phyloP scores from a whole-genome alignment of 2,329 filamentous ascomycete genomes.

The Epichloe coenophiala region DNA sequence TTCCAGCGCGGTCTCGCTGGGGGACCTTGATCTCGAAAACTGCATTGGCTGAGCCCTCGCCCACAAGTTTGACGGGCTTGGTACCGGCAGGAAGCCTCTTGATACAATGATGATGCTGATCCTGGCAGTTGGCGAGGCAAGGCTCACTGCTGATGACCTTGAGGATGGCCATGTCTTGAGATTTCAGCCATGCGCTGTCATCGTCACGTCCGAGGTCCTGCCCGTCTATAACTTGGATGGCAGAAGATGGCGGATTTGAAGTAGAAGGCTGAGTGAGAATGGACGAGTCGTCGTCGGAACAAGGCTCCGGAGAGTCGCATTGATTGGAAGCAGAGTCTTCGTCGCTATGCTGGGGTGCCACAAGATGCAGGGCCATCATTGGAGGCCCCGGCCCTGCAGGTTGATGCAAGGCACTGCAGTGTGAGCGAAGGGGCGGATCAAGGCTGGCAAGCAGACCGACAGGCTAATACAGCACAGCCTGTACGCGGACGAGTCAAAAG shows the following conservation, averaged over 20 bases:
- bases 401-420: constrained; percentile 10
- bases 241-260: constrained; percentile 7
- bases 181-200: constrained; percentile 11
- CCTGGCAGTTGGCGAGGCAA: constrained; percentile 2
- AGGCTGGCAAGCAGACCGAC: background rate
- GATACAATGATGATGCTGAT: constrained; percentile 8
- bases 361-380: constrained; percentile 14
- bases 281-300: constrained; percentile 8
- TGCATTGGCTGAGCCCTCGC: constrained; percentile 65
- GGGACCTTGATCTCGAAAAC: constrained; percentile 48
- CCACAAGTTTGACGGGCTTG: constrained; percentile 29
- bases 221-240: constrained; percentile 1
- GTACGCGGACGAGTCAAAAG: too few relatives aligned
- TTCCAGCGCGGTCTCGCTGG: constrained; percentile 16
- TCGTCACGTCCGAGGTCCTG: constrained; percentile 6
- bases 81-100: constrained; percentile 21
- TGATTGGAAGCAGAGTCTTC: constrained; percentile 11
- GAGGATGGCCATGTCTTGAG: constrained; percentile 12
- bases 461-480: background rate
- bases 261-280: constrained; percentile 5
- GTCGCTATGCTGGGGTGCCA: constrained; percentile 10
- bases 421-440: background rate
- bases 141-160: constrained; percentile 7
- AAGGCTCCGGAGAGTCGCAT: constrained; percentile 9
- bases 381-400: constrained; percentile 12